Evolutionary conservation across 2,329 filamentous ascomycete genomes (phyloP).

Genomic region (Bipolaris bicolor): DNA sequence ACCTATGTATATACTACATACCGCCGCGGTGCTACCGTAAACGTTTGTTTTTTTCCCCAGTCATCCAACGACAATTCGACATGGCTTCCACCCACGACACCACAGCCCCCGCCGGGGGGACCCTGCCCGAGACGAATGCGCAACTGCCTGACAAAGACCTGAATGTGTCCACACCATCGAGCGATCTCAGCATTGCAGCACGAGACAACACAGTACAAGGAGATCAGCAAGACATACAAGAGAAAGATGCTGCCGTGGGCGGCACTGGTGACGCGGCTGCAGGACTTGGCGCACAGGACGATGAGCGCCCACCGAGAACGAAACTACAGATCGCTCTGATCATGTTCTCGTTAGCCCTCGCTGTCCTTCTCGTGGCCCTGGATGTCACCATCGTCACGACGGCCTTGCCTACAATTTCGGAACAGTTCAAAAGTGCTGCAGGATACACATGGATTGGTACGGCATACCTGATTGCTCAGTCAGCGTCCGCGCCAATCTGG

Average conservation of each 20-base stretch:
- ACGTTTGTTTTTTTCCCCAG: not conserved
- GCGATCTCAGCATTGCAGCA: constrained; percentile 20
- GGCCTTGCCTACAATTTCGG: constrained; percentile 65
- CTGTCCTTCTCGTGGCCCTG: constrained; percentile 65
- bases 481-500: constrained; percentile 63
- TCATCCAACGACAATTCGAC: not conserved
- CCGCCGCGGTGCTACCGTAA: not conserved
- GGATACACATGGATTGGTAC: constrained; percentile 62
- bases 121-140: constrained; percentile 5
- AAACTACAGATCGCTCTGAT: constrained; percentile 55
- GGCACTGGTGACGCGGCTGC: constrained; percentile 17
- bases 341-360: constrained; percentile 59
- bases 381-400: constrained; percentile 70
- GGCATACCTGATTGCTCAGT: constrained; percentile 57
- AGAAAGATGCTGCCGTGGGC: constrained; percentile 8
- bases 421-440: constrained; percentile 57
- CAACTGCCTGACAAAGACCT: constrained; percentile 17
- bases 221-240: constrained; percentile 5
- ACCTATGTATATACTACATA: constrained; percentile 8
- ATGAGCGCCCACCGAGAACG: constrained; percentile 42
- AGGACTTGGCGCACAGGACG: constrained; percentile 25
- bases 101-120: not conserved
- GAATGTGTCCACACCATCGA: constrained; percentile 23
- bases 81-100: constrained; percentile 17
- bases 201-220: constrained; percentile 12